Evolutionary conservation across 2,329 filamentous ascomycete genomes (phyloP), one percentile per base, ranked within the genome.

Genomic region (Penicillium polonicum): DNA sequence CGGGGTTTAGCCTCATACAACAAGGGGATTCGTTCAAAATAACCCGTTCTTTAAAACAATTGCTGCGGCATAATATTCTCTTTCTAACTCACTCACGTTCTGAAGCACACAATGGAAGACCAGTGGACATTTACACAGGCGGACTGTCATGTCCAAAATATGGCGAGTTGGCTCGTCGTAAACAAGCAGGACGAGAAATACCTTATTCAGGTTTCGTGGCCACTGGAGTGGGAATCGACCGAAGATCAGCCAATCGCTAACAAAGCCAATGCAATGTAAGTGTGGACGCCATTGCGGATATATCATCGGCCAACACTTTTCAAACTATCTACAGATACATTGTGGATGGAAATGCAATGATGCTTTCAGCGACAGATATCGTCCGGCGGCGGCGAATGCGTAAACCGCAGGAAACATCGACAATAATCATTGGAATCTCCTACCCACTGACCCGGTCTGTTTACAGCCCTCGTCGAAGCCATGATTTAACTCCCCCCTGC

Each of bases 301-400:
- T 36, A 48, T 13, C 8, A 48, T 9, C 9, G 12, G 13, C 15
- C 35, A 25, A 33, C 27, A 39, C 5, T 35, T 31, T 19, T 46
- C 8, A 31, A 29, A 10, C 13, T 8, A 12, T 33, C 8, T 27
- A 15, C 21, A 71, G 69, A 29, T 70, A 70, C 29, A 53, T 70
- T 12, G 63, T 70, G 7, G 69, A 71, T 44, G 68, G 68, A 1
- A 71, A 71, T 46, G 68, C 69, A n/a, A 45, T 68, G 27, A 65
- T 70, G 56, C 61, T 68, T 1, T 65, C 68, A 2, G 67, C 66
- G 10, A 66, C 65, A 15, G 68, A 71, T 21, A 50, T 62, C 12
- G 59, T 62, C 17, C 66, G 69, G 35, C 63, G 68, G 5, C 59
- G 60, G 5, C 50, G 57, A 44, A 49, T 61, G 17, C 57, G 57